Evolutionary conservation across 768 basidiomycete species (phyloP), one percentile per base, ranked within the genome.

Genomic region (Lentinula lateritia): DNA sequence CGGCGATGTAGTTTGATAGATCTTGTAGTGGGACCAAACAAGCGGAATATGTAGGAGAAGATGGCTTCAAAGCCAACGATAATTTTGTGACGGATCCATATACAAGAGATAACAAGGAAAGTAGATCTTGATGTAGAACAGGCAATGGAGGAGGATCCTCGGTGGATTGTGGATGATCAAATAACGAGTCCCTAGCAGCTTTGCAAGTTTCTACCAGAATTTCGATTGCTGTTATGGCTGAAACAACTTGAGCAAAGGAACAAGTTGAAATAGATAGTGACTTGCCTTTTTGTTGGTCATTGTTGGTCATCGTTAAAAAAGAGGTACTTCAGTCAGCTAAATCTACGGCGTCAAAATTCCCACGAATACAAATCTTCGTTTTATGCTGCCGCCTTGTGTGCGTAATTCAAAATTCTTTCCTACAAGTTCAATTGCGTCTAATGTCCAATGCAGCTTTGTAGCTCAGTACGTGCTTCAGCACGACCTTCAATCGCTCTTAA

Each of bases 21-120:
- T 88, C 86, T 60, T 74, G 80, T 58, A 88, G 75, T 23, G 86
- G 77, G 7, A 76, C 64, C 12, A 82, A 66, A 12, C 84, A 75
- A 1, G 87, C 82, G 2, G 75, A 67, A 66, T 83, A 80, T 5
- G 84, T 74, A 1, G 84, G 84, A 0, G 78, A 74, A 3, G 82
- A 71, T 5, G 87, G 85, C 46, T 86, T 89, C 55, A 89, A 76
- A 1, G 81, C 76, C 38, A 91, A 78, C 4, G 89, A 76, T 28
- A 88, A 70, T 67, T 87, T 89, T 18, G 87, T 89, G 5, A 81
- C 73, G 35, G 80, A 72, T 20, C 75, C 71, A 69, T 87, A 76
- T n/a, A 89, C 67, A 63, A 89, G 76, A 5, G 83, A 74, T 50
- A 89, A 76, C 39, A 90, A 72, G 2, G 84, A 80, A 20, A 84